Evolutionary conservation across 2,329 filamentous ascomycete species (phyloP).

Genomic region (Alternaria longipes): DNA sequence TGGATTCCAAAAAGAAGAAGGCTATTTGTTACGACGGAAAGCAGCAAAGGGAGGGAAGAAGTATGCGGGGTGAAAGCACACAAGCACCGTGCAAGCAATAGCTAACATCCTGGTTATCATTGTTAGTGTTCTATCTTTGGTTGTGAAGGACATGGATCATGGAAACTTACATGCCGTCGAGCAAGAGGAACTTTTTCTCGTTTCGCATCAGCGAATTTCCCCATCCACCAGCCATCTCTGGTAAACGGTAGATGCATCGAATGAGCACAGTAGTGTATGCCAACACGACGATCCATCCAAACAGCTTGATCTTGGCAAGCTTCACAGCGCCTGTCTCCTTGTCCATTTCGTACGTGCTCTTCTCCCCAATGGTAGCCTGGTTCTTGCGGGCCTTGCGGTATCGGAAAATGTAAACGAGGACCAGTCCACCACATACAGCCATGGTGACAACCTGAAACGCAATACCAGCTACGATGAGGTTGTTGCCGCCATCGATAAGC

Average conservation of each 20-base stretch:
- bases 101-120: constrained; percentile 35
- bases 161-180: constrained; percentile 55
- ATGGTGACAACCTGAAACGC: constrained; percentile 64
- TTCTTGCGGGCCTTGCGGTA: constrained; percentile 31
- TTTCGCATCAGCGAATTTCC: constrained; percentile 56
- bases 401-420: constrained; percentile 45
- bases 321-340: constrained; percentile 30
- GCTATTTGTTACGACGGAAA: constrained; percentile 29
- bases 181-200: constrained; percentile 56
- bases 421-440: constrained; percentile 56
- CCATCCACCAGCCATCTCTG: constrained; percentile 58
- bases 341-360: constrained; percentile 35
- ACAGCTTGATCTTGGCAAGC: constrained; percentile 32
- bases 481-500: constrained; percentile 56
- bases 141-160: too few species aligned
- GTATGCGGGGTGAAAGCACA: constrained; percentile 38
- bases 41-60: constrained; percentile 42
- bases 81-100: constrained; percentile 37
- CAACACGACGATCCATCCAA: constrained; percentile 39
- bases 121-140: constrained; percentile 2
- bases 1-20: not conserved
- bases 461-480: constrained; percentile 66
- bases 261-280: constrained; percentile 57
- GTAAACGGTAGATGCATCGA: constrained; percentile 58
- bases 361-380: constrained; percentile 25